Base-by-base conservation (phyloP, 257 asterid species). In the Galeopsis tetrahit region DNA sequence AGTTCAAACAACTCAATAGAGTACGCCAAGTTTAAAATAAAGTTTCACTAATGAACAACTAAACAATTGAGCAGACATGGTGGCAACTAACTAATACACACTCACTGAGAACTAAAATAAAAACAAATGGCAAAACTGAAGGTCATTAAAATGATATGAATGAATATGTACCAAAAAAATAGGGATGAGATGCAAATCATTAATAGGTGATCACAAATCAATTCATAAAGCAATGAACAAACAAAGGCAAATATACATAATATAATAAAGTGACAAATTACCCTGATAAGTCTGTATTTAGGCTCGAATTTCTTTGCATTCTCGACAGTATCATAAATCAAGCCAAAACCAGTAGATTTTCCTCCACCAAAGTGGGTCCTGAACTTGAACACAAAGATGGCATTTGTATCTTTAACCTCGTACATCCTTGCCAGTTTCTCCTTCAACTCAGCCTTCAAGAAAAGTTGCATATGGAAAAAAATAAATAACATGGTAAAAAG, bases 291-390 rank as follows among this genome's bases (percentile, higher is more conserved):
- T 73, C 98, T 82, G 77, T 93, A 90, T 75, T 93, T 90, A 0
- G 98, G 98, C 86, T 92, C 98, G 0, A 43, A 92, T 61, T 92
- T 92, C 88, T 90, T 92, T 0, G 98, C 98, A 51, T 81, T 93
- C 79, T 93, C 98, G 17, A 93, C 98, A 7, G 95, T 82, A 66
- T 93, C 98, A 11, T 93, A 90, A 62, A 93, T 93, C 90, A 93
- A 78, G 14, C 97, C 97, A 73, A 93, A 90, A 6, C 97, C 97
- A 4, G 98, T 93, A 15, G 98, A 93, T 78, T 93, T 93, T 75
- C 98, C 98, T 40, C 98, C 98, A 78, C 98, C 98, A 75, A 93
- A 93, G 81, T 93, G 98, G 32, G 98, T 90, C 82, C 98, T 82
- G 86, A 90, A 93, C 87, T 93, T 93, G 82, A 93, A 93, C 44